These are phyloP conservation scores for Farysia itapuensis DNA, from an alignment of 1,284 basidiomycete genomes.

Conservation along the genomic window DNA sequence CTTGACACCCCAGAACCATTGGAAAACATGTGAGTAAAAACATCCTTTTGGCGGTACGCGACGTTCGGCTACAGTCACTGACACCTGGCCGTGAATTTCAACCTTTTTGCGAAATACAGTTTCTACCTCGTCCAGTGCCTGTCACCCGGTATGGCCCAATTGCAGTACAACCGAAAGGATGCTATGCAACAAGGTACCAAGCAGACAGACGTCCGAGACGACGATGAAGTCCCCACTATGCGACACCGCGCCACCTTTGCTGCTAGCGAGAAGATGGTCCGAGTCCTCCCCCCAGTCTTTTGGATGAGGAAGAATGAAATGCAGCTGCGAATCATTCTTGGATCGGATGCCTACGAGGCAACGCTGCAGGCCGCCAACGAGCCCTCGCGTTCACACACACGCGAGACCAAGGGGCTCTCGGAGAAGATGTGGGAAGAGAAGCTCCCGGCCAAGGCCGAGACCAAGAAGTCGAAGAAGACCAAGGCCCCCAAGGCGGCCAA, in stretches of 20 bases:
- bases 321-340: slow-evolving; percentile 48
- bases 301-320: slow-evolving; percentile 55
- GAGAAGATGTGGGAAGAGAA: slow-evolving; percentile 55
- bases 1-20: slow-evolving; percentile 51
- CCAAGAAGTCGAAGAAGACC: slow-evolving; percentile 36
- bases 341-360: slow-evolving; percentile 44
- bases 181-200: slow-evolving; percentile 52
- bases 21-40: slow-evolving; percentile 45
- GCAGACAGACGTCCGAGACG: slow-evolving; percentile 46
- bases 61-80: background rate
- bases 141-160: slow-evolving; percentile 45
- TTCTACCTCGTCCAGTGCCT: slow-evolving; percentile 53
- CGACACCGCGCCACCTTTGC: slow-evolving; percentile 52
- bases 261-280: slow-evolving; percentile 46
- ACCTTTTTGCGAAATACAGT: background rate
- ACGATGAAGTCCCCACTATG: slow-evolving; percentile 45
- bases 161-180: slow-evolving; percentile 50
- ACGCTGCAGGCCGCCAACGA: slow-evolving; percentile 45
- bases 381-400: slow-evolving; percentile 27
- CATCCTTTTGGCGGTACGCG: background rate
- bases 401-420: slow-evolving; percentile 50
- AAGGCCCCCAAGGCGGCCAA: slow-evolving; percentile 23
- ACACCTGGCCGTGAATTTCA: slow-evolving; percentile 1
- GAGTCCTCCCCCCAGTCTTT: slow-evolving; percentile 48
- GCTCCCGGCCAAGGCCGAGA: slow-evolving; percentile 30